These are phyloP conservation scores for Backusella psychrophila DNA, from an alignment of 192 early-diverging fungal species.

Conservation along the genomic window DNA sequence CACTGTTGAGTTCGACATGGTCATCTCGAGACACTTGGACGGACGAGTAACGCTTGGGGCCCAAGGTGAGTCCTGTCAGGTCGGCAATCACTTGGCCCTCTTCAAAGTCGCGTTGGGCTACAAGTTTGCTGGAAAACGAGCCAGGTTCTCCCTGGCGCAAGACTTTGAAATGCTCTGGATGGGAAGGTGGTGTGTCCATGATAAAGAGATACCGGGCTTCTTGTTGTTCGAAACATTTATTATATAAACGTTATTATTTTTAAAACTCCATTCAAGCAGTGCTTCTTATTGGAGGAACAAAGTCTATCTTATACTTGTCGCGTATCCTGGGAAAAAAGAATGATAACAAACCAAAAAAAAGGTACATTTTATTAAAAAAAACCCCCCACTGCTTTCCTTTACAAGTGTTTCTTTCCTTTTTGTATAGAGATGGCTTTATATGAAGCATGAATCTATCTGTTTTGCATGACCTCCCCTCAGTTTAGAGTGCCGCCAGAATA, in stretches of 20 bases:
- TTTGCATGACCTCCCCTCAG: too few species aligned
- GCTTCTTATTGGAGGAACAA: too few species aligned
- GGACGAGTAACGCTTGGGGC: constrained; percentile 49
- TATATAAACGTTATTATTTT: not conserved
- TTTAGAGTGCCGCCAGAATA: not conserved
- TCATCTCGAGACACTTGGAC: constrained; percentile 45
- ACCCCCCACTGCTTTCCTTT: too few species aligned
- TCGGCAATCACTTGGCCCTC: constrained; percentile 40
- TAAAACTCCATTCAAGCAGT: not conserved
- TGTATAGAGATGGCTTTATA: too few species aligned
- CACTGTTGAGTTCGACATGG: constrained; percentile 56
- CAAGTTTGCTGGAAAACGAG: constrained; percentile 42
- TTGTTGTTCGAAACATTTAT: not conserved
- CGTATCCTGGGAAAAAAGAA: not conserved
- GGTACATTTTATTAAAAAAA: too few species aligned
- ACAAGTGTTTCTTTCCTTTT: too few species aligned
- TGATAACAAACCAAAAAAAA: too few species aligned
- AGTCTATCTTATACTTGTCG: not conserved
- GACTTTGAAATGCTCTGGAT: constrained; percentile 44
- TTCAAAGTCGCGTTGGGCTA: constrained; percentile 37
- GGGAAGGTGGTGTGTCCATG: constrained; percentile 25
- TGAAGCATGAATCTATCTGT: too few species aligned
- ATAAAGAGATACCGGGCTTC: not conserved
- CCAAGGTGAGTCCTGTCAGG: constrained; percentile 47
- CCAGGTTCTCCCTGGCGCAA: constrained; percentile 31